A percentile compares a stretch with the other conserved stretches of the same genome.
These are phyloP conservation scores for Albugo candida DNA, from an alignment of 352 stramenopile species.

Conservation along the genomic window DNA sequence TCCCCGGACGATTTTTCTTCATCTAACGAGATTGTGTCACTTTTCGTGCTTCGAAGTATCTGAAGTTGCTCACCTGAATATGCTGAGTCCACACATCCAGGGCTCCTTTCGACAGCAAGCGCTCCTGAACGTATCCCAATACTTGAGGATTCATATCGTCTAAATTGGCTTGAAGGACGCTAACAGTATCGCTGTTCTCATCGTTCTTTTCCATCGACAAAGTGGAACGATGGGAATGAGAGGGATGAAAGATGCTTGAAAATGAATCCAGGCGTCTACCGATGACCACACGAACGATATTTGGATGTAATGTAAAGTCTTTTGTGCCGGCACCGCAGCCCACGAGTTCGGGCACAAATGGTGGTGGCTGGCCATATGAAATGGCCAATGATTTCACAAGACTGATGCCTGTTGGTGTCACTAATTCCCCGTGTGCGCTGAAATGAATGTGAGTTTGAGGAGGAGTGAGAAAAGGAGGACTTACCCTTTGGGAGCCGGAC, in stretches of 20 bases:
- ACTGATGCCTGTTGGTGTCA: slow-evolving; percentile 91
- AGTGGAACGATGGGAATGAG: not conserved
- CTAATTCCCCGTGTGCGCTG: slow-evolving; percentile 80
- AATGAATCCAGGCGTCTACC: slow-evolving; percentile 20
- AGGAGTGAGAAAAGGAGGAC: not conserved
- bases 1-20: slow-evolving; percentile 78
- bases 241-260: slow-evolving; percentile 7
- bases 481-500: slow-evolving; percentile 73
- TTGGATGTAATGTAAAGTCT: slow-evolving; percentile 75
- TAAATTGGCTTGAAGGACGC: slow-evolving; percentile 78
- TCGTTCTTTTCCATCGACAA: not conserved
- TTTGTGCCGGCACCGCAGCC: slow-evolving; percentile 75
- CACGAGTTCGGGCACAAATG: slow-evolving; percentile 55
- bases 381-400: slow-evolving; percentile 79
- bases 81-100: slow-evolving; percentile 77
- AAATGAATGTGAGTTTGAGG: not conserved
- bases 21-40: slow-evolving; percentile 17
- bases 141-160: slow-evolving; percentile 82
- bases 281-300: slow-evolving; percentile 80
- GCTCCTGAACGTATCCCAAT: slow-evolving; percentile 55
- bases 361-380: slow-evolving; percentile 49
- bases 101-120: slow-evolving; percentile 35
- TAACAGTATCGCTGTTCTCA: slow-evolving; percentile 21
- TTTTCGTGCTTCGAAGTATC: not conserved
- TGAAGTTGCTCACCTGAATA: slow-evolving; percentile 20